These are phyloP conservation scores for Lecanicillium sp. DNA, from an alignment of 2,329 filamentous ascomycete genomes.

Conservation along the genomic window DNA sequence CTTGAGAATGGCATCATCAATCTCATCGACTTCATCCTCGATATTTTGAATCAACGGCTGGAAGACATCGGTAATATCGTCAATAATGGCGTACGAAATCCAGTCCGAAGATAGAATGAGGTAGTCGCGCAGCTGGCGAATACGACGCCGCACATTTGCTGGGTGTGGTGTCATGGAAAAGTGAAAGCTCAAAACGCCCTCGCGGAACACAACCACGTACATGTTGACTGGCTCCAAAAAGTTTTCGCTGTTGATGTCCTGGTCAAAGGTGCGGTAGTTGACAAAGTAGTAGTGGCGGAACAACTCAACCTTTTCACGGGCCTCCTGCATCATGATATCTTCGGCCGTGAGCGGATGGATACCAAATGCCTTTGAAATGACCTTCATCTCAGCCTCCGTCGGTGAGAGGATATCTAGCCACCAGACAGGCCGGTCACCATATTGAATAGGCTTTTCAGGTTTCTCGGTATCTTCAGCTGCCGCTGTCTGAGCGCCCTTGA, in stretches of 20 bases:
- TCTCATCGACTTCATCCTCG: slow-evolving; percentile 93
- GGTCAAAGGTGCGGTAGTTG: slow-evolving; percentile 96
- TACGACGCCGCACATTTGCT: slow-evolving; percentile 87
- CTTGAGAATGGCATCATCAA: slow-evolving; percentile 82
- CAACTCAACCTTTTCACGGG: slow-evolving; percentile 94
- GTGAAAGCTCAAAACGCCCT: slow-evolving; percentile 93
- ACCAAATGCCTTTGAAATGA: slow-evolving; percentile 84
- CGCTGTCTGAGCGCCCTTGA: slow-evolving; percentile 27
- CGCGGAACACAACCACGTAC: slow-evolving; percentile 93
- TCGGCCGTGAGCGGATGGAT: slow-evolving; percentile 94
- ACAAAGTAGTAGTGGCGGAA: slow-evolving; percentile 98
- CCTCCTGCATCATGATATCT: slow-evolving; percentile 95
- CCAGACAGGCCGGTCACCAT: slow-evolving; percentile 84
- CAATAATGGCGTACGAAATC: slow-evolving; percentile 97
- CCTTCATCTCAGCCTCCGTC: slow-evolving; percentile 92
- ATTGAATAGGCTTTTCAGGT: slow-evolving; percentile 41
- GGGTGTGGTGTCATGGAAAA: slow-evolving; percentile 95
- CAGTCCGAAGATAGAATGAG: slow-evolving; percentile 89
- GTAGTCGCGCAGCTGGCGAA: slow-evolving; percentile 90
- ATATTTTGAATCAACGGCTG: slow-evolving; percentile 86
- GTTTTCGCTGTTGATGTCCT: slow-evolving; percentile 80
- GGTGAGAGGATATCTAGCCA: slow-evolving; percentile 92
- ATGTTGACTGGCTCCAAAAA: slow-evolving; percentile 95
- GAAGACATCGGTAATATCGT: slow-evolving; percentile 97
- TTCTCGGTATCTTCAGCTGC: slow-evolving; percentile 13